Evolutionary conservation across 306 rosid genomes (phyloP).

Genomic region (Quercus rubra): DNA sequence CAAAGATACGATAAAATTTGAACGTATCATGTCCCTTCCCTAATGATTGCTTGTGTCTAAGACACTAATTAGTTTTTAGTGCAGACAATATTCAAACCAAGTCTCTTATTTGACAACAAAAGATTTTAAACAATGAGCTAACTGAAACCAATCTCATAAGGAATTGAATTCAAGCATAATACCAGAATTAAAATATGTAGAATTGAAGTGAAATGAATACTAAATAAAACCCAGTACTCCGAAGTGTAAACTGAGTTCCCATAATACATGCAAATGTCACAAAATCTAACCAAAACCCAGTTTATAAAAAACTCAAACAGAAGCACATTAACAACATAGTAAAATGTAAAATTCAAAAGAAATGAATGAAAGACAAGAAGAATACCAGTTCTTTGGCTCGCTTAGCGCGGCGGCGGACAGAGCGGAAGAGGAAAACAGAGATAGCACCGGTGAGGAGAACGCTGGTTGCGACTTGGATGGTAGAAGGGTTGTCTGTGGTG

Average conservation of each 20-base stretch:
- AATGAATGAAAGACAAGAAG: background rate
- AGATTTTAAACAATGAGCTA: background rate
- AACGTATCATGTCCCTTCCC: too few relatives aligned
- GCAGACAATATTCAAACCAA: too few relatives aligned
- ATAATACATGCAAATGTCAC: background rate
- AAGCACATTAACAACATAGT: background rate
- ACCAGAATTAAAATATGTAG: background rate
- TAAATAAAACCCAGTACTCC: too few relatives aligned
- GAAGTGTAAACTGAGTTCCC: background rate
- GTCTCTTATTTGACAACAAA: too few relatives aligned
- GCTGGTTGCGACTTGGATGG: constrained; percentile 78
- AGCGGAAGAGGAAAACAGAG: constrained; percentile 75
- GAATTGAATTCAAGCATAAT: constrained; percentile 14
- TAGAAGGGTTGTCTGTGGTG: constrained; percentile 68
- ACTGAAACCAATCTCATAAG: background rate
- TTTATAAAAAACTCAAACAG: background rate
- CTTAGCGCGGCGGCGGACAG: constrained; percentile 85
- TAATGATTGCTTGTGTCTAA: too few relatives aligned
- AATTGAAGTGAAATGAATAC: background rate
- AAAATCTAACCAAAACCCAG: constrained; percentile 7
- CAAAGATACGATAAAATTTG: background rate
- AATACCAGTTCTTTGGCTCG: constrained; percentile 76
- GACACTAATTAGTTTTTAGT: too few relatives aligned
- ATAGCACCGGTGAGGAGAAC: constrained; percentile 87
- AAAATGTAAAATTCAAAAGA: background rate